Percentiles rank a stretch among this genome's conserved stretches.
Evolutionary conservation across 2,329 filamentous ascomycete species (phyloP).

Genomic region (Fusarium sp.): DNA sequence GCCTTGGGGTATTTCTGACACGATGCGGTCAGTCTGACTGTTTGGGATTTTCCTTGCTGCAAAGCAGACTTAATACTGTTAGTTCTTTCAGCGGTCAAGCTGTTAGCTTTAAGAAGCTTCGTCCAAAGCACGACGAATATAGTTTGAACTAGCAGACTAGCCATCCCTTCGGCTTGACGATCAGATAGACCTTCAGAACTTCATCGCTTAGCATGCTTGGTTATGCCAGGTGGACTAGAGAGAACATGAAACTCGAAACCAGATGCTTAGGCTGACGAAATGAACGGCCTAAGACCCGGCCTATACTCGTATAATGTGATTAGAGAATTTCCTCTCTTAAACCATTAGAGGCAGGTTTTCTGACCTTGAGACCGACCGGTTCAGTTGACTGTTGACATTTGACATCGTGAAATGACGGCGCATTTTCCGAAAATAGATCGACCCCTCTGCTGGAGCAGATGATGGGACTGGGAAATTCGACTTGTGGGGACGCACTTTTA

Average conservation of each 20-base stretch:
- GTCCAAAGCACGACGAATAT: neutral
- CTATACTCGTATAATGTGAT: neutral
- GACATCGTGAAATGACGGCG: conserved; percentile 14
- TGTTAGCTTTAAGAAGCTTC: neutral
- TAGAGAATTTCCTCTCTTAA: neutral
- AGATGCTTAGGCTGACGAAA: neutral
- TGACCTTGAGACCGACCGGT: neutral
- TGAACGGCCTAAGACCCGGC: neutral
- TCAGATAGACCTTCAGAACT: conserved; percentile 2
- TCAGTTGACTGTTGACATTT: neutral
- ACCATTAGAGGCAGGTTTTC: neutral
- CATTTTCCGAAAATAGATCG: conserved; percentile 39
- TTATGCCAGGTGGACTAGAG: neutral
- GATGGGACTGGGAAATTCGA: conserved; percentile 9
- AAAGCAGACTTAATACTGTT: neutral
- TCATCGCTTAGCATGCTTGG: conserved; percentile 9
- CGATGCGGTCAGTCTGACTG: neutral
- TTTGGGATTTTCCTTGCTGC: neutral
- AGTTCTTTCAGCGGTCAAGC: neutral
- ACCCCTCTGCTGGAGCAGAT: conserved; percentile 3
- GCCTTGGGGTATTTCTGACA: neutral
- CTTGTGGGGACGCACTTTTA: conserved; percentile 1
- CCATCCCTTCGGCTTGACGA: neutral
- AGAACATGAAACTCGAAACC: neutral
- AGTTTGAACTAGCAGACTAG: neutral